A percentile compares a stretch with the other conserved stretches of the same genome.
These are phyloP conservation scores for Cucurbita maxima DNA, from an alignment of 306 rosid species.

Conservation along the genomic window DNA sequence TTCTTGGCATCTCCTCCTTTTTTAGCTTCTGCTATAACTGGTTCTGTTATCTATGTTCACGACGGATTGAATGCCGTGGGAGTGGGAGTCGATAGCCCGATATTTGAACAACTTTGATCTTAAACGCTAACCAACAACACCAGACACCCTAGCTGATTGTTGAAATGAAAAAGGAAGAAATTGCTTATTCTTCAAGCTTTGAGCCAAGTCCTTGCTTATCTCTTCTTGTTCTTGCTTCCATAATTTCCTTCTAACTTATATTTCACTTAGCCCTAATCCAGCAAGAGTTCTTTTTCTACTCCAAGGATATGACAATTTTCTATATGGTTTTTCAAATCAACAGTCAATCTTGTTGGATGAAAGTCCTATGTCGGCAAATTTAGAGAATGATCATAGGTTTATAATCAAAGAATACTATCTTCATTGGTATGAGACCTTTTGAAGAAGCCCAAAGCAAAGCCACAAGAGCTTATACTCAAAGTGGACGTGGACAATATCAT, in stretches of 20 bases:
- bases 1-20: conserved; percentile 73
- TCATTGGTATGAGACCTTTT: too few species aligned
- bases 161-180: neutral
- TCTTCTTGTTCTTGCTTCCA: neutral
- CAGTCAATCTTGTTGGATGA: neutral
- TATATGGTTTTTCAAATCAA: neutral
- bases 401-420: too few species aligned
- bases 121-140: conserved; percentile 19
- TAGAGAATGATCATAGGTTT: too few species aligned
- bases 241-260: neutral
- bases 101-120: conserved; percentile 21
- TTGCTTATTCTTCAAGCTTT: neutral
- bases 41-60: conserved; percentile 62
- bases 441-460: too few species aligned
- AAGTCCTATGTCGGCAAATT: too few species aligned
- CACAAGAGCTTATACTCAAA: too few species aligned
- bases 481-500: too few species aligned
- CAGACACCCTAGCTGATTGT: neutral
- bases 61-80: conserved; percentile 91
- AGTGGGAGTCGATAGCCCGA: conserved; percentile 66
- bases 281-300: neutral
- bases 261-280: neutral
- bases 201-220: neutral
- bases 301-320: neutral
- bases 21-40: conserved; percentile 79